Percentiles rank a stretch among this genome's conserved stretches.
Conservation (phyloP, 345 rosid genomes). For the Citrus cavaleriei region DNA sequence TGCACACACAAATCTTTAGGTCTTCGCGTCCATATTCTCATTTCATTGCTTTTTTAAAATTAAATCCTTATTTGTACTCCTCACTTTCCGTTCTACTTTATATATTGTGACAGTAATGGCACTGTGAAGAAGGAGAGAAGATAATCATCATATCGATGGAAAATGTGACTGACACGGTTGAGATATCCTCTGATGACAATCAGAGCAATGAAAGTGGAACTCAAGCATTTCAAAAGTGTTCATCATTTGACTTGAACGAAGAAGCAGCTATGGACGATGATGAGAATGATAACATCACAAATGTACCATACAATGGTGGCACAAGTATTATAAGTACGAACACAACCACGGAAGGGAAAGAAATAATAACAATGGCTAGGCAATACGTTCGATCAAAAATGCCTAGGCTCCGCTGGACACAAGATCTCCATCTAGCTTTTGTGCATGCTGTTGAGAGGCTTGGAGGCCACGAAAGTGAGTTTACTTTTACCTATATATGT, state of each 20-base stretch:
- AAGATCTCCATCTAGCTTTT: constrained; percentile 74
- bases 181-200: constrained; percentile 21
- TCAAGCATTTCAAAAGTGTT: constrained; percentile 21
- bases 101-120: no score
- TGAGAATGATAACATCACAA: constrained; percentile 10
- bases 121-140: no score
- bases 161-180: constrained; percentile 18
- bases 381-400: constrained; percentile 72
- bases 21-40: neutral
- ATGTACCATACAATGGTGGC: neutral
- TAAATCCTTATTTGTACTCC: neutral
- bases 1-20: neutral
- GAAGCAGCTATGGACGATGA: constrained; percentile 20
- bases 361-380: constrained; percentile 37
- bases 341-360: constrained; percentile 12
- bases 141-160: neutral
- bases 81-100: neutral
- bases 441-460: constrained; percentile 73
- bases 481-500: neutral
- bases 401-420: constrained; percentile 91
- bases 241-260: constrained; percentile 43
- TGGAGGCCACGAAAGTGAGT: constrained; percentile 85
- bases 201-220: constrained; percentile 13
- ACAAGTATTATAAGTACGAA: constrained; percentile 14
- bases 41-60: no score